Evolutionary conservation across 164 flowering plant species (phyloP).

Genomic region (Warburgia ugandensis): DNA sequence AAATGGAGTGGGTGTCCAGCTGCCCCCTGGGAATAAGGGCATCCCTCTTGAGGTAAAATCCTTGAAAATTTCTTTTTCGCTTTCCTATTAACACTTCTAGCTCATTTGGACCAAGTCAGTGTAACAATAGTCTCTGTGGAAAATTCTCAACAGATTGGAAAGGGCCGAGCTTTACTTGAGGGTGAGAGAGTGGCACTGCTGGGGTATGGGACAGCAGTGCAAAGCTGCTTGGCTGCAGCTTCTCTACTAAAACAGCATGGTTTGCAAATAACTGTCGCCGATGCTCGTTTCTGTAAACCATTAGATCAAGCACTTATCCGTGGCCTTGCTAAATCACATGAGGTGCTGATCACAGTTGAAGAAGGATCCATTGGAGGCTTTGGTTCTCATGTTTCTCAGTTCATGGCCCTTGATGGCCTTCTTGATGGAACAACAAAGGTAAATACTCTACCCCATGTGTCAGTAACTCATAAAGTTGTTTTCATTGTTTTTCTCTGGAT

Average conservation of each 20-base stretch:
- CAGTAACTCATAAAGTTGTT: too few species aligned
- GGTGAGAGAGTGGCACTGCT: constrained; percentile 93
- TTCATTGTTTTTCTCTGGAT: too few species aligned
- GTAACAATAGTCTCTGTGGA: background rate
- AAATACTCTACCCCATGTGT: too few species aligned
- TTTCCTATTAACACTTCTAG: background rate
- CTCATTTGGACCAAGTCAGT: background rate
- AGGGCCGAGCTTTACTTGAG: constrained; percentile 68
- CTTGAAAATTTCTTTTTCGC: background rate
- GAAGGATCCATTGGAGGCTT: constrained; percentile 97
- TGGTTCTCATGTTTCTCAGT: constrained; percentile 92
- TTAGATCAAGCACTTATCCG: constrained; percentile 68
- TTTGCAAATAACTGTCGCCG: constrained; percentile 64
- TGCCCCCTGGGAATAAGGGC: constrained; percentile 90
- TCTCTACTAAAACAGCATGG: constrained; percentile 47
- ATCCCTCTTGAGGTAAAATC: constrained; percentile 70
- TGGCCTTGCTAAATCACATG: constrained; percentile 72
- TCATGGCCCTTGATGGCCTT: constrained; percentile 84
- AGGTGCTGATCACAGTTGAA: constrained; percentile 78
- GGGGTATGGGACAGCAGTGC: constrained; percentile 90
- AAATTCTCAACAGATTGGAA: constrained; percentile 37
- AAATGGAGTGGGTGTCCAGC: constrained; percentile 72
- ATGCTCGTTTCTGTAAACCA: constrained; percentile 95
- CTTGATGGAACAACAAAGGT: constrained; percentile 89
- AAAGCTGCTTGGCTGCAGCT: constrained; percentile 82